phyloP scores from a whole-genome alignment of 345 rosid genomes.

The Corchorus olitorius region DNA sequence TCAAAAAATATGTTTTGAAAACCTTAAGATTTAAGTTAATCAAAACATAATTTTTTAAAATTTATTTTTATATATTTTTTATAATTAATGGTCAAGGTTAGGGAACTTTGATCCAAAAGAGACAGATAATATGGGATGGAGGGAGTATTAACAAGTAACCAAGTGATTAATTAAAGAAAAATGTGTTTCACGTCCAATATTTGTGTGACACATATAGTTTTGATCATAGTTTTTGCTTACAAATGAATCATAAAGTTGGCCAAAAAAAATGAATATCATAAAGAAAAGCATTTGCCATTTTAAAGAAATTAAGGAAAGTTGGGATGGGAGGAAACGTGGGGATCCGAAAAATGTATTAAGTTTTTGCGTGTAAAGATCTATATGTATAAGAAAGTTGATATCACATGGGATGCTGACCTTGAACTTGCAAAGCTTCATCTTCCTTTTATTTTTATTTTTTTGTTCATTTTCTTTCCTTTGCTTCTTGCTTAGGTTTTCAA shows the following conservation, averaged over 20 bases:
- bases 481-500: conserved; percentile 13
- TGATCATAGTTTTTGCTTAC: neutral
- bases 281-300: neutral
- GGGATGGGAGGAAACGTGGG: conserved; percentile 8
- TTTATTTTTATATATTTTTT: no score
- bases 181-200: no score
- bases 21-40: no score
- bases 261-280: no score
- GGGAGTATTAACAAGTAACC: no score
- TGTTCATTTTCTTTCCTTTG: neutral
- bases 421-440: conserved; percentile 14
- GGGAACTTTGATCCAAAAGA: no score
- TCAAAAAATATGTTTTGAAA: no score
- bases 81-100: no score
- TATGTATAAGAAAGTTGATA: conserved; percentile 30
- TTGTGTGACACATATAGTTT: neutral
- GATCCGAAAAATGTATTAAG: neutral
- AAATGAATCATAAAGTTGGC: conserved; percentile 1
- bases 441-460: neutral
- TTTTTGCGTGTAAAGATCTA: conserved; percentile 33
- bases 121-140: no score
- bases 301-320: neutral
- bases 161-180: no score
- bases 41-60: no score
- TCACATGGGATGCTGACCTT: conserved; percentile 54